These are phyloP conservation scores for Sporothrix globosa DNA, from an alignment of 2,329 filamentous ascomycete species.

Conservation along the genomic window DNA sequence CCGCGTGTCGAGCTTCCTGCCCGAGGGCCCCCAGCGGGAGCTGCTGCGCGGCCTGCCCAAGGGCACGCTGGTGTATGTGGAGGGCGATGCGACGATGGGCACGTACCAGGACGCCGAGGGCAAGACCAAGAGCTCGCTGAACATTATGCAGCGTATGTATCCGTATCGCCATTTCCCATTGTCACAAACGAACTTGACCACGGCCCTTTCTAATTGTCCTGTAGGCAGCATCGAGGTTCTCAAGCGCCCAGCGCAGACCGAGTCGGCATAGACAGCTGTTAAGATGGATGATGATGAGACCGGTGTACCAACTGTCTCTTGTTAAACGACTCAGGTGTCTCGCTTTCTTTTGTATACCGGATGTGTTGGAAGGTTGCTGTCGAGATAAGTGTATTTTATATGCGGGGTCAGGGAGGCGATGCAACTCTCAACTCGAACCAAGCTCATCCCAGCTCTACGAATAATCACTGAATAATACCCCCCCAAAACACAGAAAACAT, in stretches of 20 bases:
- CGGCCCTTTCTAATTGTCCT: neutral
- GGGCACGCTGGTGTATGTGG: slow-evolving; percentile 79
- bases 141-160: slow-evolving; percentile 76
- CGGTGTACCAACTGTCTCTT: neutral
- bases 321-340: too few relatives aligned
- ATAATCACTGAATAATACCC: slow-evolving; percentile 2
- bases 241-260: slow-evolving; percentile 45
- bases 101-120: slow-evolving; percentile 71
- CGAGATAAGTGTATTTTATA: slow-evolving; percentile 6
- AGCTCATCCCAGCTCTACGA: slow-evolving; percentile 22
- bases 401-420: neutral
- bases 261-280: slow-evolving; percentile 24
- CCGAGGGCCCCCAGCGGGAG: slow-evolving; percentile 70
- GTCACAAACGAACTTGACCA: too few relatives aligned
- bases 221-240: slow-evolving; percentile 53
- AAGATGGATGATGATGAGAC: neutral
- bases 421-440: slow-evolving; percentile 10
- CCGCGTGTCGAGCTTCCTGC: slow-evolving; percentile 71
- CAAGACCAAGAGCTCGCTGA: slow-evolving; percentile 65
- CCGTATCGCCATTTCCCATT: neutral
- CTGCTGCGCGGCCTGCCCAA: slow-evolving; percentile 75
- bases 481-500: neutral
- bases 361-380: neutral
- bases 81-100: slow-evolving; percentile 75
- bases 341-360: slow-evolving; percentile 15